Evolutionary conservation across 768 basidiomycete species (phyloP).

Genomic region (Rubroboletus pulcherrimus): DNA sequence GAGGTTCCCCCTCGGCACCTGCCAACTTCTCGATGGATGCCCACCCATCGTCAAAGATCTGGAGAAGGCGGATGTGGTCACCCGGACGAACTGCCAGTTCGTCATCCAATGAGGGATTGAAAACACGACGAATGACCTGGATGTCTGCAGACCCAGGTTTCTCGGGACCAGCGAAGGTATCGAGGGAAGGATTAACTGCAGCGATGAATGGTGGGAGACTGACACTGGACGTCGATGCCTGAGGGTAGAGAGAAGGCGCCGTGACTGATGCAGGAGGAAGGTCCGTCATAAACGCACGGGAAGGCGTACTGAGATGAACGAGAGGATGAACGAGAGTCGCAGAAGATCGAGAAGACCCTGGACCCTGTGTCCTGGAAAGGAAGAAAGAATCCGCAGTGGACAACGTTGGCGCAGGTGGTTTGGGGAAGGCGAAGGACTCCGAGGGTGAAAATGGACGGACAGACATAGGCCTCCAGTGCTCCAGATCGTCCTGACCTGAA

Average conservation of each 20-base stretch:
- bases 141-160: slow-evolving; percentile 35
- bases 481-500: slow-evolving; percentile 15
- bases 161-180: slow-evolving; percentile 36
- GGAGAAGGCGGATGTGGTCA: slow-evolving; percentile 51
- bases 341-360: slow-evolving; percentile 12
- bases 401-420: slow-evolving; percentile 41
- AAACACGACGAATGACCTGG: slow-evolving; percentile 54
- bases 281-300: slow-evolving; percentile 14
- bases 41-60: slow-evolving; percentile 71
- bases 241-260: slow-evolving; percentile 12
- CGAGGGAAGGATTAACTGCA: slow-evolving; percentile 13
- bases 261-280: slow-evolving; percentile 10
- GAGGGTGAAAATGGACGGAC: slow-evolving; percentile 65
- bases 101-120: slow-evolving; percentile 52
- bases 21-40: slow-evolving; percentile 50
- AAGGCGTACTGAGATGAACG: slow-evolving; percentile 15
- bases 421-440: slow-evolving; percentile 67
- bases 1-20: background rate
- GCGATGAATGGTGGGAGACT: background rate
- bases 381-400: background rate
- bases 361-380: background rate
- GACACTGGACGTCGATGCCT: background rate
- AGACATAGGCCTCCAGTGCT: slow-evolving; percentile 49
- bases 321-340: slow-evolving; percentile 20
- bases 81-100: slow-evolving; percentile 52